A percentile compares a stretch with the other conserved stretches of the same genome.
Evolutionary conservation across 257 asterid genomes (phyloP).

Genomic region (Plantago ovata): DNA sequence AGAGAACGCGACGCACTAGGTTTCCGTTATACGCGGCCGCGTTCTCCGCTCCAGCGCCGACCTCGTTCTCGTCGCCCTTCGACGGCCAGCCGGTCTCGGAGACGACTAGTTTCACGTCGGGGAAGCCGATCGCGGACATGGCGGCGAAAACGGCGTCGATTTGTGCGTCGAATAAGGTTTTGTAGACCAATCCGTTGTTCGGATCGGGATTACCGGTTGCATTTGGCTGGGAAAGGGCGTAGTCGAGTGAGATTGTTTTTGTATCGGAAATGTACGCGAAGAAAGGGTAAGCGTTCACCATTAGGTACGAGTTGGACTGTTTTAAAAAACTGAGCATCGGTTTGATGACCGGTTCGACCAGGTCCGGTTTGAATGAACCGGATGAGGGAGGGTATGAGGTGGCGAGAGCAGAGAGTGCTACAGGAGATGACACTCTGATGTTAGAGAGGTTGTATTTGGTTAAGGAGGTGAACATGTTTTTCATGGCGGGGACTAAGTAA

Average conservation of each 20-base stretch:
- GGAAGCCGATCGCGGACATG: conserved; percentile 33
- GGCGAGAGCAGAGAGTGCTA: conserved; percentile 54
- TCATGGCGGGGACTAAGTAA: conserved; percentile 65
- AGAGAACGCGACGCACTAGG: conserved; percentile 46
- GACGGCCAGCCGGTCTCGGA: conserved; percentile 88
- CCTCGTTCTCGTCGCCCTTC: conserved; percentile 52
- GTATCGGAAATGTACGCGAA: conserved; percentile 55
- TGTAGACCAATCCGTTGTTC: conserved; percentile 52
- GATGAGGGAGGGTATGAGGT: conserved; percentile 61
- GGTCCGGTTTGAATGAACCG: conserved; percentile 56
- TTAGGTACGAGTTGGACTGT: conserved; percentile 53
- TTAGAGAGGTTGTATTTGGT: conserved; percentile 29
- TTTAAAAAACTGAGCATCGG: conserved; percentile 55
- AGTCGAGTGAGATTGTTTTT: conserved; percentile 49
- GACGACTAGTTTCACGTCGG: conserved; percentile 39
- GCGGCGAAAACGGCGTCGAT: conserved; percentile 71
- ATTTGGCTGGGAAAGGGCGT: conserved; percentile 44
- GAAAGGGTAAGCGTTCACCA: conserved; percentile 66
- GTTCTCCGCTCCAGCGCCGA: conserved; percentile 41
- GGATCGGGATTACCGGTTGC: conserved; percentile 41
- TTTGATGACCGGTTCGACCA: conserved; percentile 54
- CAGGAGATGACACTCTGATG: conserved; percentile 52
- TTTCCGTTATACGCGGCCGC: conserved; percentile 74
- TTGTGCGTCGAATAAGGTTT: conserved; percentile 62
- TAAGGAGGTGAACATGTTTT: conserved; percentile 47